phyloP scores from a whole-genome alignment of 2,329 filamentous ascomycete species.

The Parastagonospora nodorum region DNA sequence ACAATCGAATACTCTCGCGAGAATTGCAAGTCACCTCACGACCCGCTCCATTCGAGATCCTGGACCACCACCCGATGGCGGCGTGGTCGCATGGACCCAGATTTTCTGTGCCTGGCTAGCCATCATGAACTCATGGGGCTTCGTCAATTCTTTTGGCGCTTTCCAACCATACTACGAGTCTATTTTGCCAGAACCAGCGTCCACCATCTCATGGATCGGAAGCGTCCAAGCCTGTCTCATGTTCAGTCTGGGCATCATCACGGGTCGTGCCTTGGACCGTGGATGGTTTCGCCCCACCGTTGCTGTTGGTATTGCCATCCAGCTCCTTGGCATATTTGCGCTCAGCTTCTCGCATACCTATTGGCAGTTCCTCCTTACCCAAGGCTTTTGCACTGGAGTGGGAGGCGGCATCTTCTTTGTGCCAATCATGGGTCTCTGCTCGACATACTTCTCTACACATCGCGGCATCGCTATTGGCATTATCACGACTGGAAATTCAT shows the following conservation, averaged over 20 bases:
- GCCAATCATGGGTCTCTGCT: constrained; percentile 37
- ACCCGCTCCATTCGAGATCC: constrained; percentile 27
- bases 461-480: constrained; percentile 64
- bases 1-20: constrained; percentile 17
- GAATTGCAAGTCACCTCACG: constrained; percentile 45
- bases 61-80: constrained; percentile 52
- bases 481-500: constrained; percentile 62
- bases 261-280: constrained; percentile 56
- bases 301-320: constrained; percentile 48
- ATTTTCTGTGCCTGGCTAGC: constrained; percentile 39
- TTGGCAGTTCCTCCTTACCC: constrained; percentile 51
- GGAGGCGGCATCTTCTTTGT: constrained; percentile 39
- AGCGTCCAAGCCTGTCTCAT: constrained; percentile 55
- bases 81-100: constrained; percentile 41
- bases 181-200: constrained; percentile 40
- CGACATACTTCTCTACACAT: constrained; percentile 63
- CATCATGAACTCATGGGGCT: constrained; percentile 47
- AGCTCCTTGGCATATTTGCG: constrained; percentile 56
- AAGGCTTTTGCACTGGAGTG: constrained; percentile 39
- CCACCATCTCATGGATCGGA: constrained; percentile 60
- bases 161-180: constrained; percentile 55
- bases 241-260: constrained; percentile 52
- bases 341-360: constrained; percentile 55
- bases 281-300: constrained; percentile 54
- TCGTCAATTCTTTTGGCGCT: constrained; percentile 50